Percentiles rank a stretch among this genome's conserved stretches.
Evolutionary conservation across 2,329 filamentous ascomycete genomes (phyloP).

Genomic region (Talaromyces amestolkiae): DNA sequence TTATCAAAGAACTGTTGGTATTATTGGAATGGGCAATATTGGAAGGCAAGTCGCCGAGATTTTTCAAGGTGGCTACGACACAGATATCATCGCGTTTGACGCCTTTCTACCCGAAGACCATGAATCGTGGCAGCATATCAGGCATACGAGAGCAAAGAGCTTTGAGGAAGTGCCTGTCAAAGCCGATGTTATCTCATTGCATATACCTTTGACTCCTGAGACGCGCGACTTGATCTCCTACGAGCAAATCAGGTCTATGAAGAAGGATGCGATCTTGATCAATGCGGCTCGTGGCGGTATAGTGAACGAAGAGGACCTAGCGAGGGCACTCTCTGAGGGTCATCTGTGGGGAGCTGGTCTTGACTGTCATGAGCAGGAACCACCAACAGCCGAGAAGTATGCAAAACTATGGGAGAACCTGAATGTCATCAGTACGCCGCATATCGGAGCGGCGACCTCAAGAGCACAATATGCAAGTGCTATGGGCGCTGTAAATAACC

Average conservation of each 20-base stretch:
- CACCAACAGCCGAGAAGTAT: slow-evolving; percentile 38
- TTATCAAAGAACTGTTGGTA: slow-evolving; percentile 35
- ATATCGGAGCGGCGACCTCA: slow-evolving; percentile 48
- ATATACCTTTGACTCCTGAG: slow-evolving; percentile 37
- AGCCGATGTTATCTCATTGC: slow-evolving; percentile 39
- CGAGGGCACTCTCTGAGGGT: slow-evolving; percentile 32
- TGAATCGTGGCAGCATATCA: slow-evolving; percentile 34
- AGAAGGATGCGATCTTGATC: slow-evolving; percentile 40
- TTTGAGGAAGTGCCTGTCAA: slow-evolving; percentile 34
- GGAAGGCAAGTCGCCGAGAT: slow-evolving; percentile 38
- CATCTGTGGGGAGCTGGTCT: slow-evolving; percentile 43
- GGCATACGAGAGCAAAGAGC: slow-evolving; percentile 30
- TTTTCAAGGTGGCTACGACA: slow-evolving; percentile 38
- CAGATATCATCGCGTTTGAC: slow-evolving; percentile 38
- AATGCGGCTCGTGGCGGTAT: slow-evolving; percentile 45
- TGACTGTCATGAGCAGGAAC: slow-evolving; percentile 44
- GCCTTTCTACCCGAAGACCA: slow-evolving; percentile 30
- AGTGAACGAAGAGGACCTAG: slow-evolving; percentile 39
- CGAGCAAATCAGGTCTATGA: slow-evolving; percentile 36
- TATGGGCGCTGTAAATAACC: slow-evolving; percentile 35
- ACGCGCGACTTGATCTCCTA: slow-evolving; percentile 36
- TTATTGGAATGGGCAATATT: slow-evolving; percentile 44
- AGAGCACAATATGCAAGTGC: slow-evolving; percentile 39
- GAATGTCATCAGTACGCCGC: slow-evolving; percentile 45
- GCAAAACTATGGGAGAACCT: slow-evolving; percentile 32